phyloP scores from a whole-genome alignment of 768 basidiomycete species.

The Auricularia auricula-judae region DNA sequence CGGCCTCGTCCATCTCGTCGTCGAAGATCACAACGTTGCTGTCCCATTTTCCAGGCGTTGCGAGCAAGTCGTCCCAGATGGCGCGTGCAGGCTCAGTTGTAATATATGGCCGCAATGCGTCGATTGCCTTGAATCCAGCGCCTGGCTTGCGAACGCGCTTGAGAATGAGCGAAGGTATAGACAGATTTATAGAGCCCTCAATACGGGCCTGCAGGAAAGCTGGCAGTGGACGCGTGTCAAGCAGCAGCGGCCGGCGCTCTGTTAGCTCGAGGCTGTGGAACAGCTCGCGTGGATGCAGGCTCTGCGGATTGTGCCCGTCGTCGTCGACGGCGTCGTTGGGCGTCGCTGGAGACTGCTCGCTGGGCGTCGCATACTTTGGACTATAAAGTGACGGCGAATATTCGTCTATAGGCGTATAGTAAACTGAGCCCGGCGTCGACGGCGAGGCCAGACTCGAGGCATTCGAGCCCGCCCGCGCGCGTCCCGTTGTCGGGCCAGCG shows the following conservation, averaged over 20 bases:
- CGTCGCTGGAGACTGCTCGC: background rate
- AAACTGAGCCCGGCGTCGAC: slow-evolving; percentile 23
- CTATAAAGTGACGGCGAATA: slow-evolving; percentile 17
- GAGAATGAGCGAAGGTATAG: slow-evolving; percentile 83
- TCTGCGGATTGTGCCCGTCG: background rate
- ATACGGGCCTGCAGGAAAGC: slow-evolving; percentile 58
- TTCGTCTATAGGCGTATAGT: slow-evolving; percentile 44
- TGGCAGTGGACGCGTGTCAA: slow-evolving; percentile 71
- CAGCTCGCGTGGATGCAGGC: background rate
- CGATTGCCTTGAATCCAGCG: slow-evolving; percentile 52
- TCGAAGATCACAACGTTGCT: slow-evolving; percentile 69
- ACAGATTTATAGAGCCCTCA: slow-evolving; percentile 65
- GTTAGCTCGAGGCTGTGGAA: slow-evolving; percentile 23
- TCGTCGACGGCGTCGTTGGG: too few species aligned
- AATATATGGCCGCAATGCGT: slow-evolving; percentile 67
- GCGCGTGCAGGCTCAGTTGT: slow-evolving; percentile 66
- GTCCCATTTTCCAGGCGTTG: slow-evolving; percentile 45
- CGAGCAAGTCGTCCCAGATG: slow-evolving; percentile 57
- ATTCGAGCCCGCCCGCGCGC: background rate
- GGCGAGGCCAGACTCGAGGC: background rate
- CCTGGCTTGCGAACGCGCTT: slow-evolving; percentile 70
- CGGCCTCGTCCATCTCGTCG: slow-evolving; percentile 62
- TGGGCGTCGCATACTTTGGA: slow-evolving; percentile 15
- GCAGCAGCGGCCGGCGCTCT: slow-evolving; percentile 47
- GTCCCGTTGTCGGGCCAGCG: background rate